Conservation (phyloP, 176 grass and related monocot species). For the Hordeum marinum region DNA sequence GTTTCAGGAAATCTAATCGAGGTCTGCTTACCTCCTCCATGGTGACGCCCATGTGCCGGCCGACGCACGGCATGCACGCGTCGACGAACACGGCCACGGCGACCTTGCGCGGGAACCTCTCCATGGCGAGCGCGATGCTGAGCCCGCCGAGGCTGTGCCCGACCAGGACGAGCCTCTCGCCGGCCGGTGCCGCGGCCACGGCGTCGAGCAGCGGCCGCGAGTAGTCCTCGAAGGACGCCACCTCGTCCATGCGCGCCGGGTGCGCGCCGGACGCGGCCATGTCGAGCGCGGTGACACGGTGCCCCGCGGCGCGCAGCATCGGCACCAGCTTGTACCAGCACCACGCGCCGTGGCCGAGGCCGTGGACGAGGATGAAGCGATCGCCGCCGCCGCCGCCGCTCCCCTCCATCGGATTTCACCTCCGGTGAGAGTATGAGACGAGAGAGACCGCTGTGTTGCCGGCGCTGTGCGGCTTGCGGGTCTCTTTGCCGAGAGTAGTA, state of each 20-base stretch:
- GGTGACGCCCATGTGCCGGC: slow-evolving; percentile 5
- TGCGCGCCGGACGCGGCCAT: slow-evolving; percentile 31
- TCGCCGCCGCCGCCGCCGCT: not conserved
- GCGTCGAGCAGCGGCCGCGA: slow-evolving; percentile 35
- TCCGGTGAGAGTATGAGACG: not conserved
- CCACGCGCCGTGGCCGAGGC: slow-evolving; percentile 46
- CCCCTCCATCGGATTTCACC: not conserved
- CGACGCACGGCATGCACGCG: slow-evolving; percentile 28
- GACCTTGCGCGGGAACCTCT: slow-evolving; percentile 31
- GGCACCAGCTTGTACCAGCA: slow-evolving; percentile 56
- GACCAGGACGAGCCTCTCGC: slow-evolving; percentile 43
- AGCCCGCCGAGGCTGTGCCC: slow-evolving; percentile 52
- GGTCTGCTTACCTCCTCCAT: not conserved
- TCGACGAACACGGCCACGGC: slow-evolving; percentile 36
- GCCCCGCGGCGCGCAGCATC: slow-evolving; percentile 24
- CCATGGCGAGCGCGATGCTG: slow-evolving; percentile 45
- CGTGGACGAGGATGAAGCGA: slow-evolving; percentile 57
- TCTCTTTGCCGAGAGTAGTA: too few relatives aligned
- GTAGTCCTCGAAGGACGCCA: slow-evolving; percentile 48
- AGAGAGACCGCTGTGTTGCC: not conserved
- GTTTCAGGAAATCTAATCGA: not conserved
- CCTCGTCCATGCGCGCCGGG: slow-evolving; percentile 36
- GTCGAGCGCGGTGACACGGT: slow-evolving; percentile 38
- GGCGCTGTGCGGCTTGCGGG: not conserved
- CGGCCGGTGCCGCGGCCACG: not conserved